Percentiles rank a stretch among this genome's conserved stretches.
Evolutionary conservation across 495 filamentous ascomycete genomes (phyloP).

Genomic region (Aspergillus bertholletiae): DNA sequence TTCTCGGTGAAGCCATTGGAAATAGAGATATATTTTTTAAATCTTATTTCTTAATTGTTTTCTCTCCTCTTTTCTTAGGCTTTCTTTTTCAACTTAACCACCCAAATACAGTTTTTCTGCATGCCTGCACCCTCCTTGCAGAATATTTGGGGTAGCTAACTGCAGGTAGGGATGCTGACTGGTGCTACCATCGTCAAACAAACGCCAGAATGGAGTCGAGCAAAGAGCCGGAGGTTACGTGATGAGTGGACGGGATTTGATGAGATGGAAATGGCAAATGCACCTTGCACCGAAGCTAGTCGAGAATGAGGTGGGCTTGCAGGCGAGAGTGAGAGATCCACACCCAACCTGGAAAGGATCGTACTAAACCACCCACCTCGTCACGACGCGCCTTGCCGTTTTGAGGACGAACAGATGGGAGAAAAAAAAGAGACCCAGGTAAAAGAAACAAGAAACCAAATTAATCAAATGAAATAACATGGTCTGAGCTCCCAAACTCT

Average conservation of each 20-base stretch:
- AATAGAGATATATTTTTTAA: too few species aligned
- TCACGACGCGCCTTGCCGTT: not conserved
- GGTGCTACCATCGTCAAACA: not conserved
- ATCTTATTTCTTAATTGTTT: too few species aligned
- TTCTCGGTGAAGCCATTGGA: not conserved
- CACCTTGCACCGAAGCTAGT: not conserved
- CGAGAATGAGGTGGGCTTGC: not conserved
- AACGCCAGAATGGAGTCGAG: not conserved
- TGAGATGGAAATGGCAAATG: not conserved
- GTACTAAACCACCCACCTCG: not conserved
- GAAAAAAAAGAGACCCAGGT: too few species aligned
- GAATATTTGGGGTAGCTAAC: not conserved
- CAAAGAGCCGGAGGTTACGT: not conserved
- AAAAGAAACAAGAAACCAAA: too few species aligned
- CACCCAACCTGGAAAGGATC: not conserved
- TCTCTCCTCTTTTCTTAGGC: not conserved
- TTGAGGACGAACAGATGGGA: too few species aligned
- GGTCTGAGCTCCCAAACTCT: constrained; percentile 1
- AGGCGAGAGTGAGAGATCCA: too few species aligned
- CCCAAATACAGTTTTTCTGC: not conserved
- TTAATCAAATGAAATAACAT: too few species aligned
- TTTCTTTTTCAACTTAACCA: not conserved
- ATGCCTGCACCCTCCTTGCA: not conserved
- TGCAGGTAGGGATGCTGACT: not conserved
- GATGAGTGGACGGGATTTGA: not conserved